Conservation (phyloP, 371 early-diverging fungal species). For the Rhizopus sp. region DNA sequence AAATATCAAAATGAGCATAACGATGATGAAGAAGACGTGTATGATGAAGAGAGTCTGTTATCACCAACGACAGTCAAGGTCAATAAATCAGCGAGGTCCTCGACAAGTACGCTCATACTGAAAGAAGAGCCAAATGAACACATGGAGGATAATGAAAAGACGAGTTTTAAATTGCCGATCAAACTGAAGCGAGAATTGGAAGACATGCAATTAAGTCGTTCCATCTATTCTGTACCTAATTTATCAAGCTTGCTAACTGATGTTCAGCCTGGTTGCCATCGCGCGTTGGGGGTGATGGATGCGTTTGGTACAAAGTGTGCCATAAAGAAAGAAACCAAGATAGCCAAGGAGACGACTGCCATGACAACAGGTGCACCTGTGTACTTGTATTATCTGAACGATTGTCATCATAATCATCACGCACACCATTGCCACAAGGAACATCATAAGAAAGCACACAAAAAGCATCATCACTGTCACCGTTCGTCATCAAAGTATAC, state of each 20-base stretch:
- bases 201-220: slow-evolving; percentile 18
- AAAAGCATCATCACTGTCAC: not conserved
- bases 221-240: slow-evolving; percentile 28
- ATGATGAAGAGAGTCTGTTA: not conserved
- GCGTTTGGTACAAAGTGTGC: not conserved
- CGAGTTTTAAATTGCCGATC: slow-evolving; percentile 8
- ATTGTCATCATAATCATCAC: not conserved
- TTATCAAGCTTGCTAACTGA: not conserved
- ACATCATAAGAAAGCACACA: not conserved
- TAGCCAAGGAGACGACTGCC: not conserved
- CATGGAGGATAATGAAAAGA: not conserved
- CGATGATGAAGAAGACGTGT: not conserved
- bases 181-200: slow-evolving; percentile 22
- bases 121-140: not conserved
- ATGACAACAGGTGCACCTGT: not conserved
- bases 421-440: not conserved
- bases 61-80: not conserved
- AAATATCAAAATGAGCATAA: not conserved
- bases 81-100: slow-evolving; percentile 3
- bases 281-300: not conserved
- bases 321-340: not conserved
- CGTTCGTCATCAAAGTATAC: not conserved
- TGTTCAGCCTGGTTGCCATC: not conserved
- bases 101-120: slow-evolving; percentile 12
- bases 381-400: slow-evolving; percentile 1